Percentiles rank a stretch among this genome's conserved stretches.
phyloP scores from a whole-genome alignment of 495 filamentous ascomycete species.

The Chaetomium fimeti region DNA sequence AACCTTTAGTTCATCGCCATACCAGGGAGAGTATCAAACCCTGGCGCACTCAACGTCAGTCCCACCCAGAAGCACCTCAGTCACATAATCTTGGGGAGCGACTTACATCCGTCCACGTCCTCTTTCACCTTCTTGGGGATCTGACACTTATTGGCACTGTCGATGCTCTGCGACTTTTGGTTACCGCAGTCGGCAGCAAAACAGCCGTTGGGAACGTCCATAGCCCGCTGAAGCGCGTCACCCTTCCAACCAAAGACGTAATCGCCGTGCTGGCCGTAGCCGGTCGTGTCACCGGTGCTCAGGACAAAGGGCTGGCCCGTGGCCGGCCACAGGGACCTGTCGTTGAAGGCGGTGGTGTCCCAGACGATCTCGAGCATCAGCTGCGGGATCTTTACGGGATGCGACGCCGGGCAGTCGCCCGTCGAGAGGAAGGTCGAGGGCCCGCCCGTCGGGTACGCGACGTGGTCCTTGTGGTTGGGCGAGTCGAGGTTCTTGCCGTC shows the following conservation, averaged over 20 bases:
- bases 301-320: constrained; percentile 47
- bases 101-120: constrained; percentile 44
- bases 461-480: constrained; percentile 44
- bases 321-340: constrained; percentile 40
- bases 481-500: constrained; percentile 40
- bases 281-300: constrained; percentile 44
- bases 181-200: constrained; percentile 39
- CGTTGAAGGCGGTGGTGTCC: constrained; percentile 44
- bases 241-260: constrained; percentile 40
- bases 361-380: constrained; percentile 43
- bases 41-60: not conserved
- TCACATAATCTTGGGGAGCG: not conserved
- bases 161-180: constrained; percentile 37
- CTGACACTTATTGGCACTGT: constrained; percentile 41
- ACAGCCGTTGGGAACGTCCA: constrained; percentile 44
- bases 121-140: constrained; percentile 42
- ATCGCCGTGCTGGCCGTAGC: constrained; percentile 47
- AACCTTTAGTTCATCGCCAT: constrained; percentile 6
- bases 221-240: constrained; percentile 38
- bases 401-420: constrained; percentile 43
- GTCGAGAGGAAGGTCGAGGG: constrained; percentile 37
- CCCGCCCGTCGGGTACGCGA: constrained; percentile 41
- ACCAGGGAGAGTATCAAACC: constrained; percentile 4
- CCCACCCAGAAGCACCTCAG: not conserved
- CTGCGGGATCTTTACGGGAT: constrained; percentile 47